Percentiles rank a stretch among this genome's conserved stretches.
These are phyloP conservation scores for Strigomonas culicis DNA, from an alignment of 208 protist genomes.

Conservation along the genomic window DNA sequence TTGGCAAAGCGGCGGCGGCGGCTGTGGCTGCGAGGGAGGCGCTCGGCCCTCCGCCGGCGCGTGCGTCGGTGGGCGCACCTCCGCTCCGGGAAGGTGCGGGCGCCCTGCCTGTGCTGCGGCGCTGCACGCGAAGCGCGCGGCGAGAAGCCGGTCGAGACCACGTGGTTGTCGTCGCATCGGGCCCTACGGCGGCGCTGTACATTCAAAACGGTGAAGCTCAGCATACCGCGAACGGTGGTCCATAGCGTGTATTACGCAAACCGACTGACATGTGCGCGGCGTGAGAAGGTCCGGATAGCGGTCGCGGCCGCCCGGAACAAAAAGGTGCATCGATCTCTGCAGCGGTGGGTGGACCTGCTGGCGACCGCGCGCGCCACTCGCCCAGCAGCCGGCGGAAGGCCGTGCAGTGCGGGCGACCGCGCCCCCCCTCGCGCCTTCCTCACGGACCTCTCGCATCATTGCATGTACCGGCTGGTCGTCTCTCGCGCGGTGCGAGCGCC, in stretches of 20 bases:
- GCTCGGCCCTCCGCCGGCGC: slow-evolving; percentile 15
- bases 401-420: too few species aligned
- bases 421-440: slow-evolving; percentile 21
- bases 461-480: slow-evolving; percentile 32
- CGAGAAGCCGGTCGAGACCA: neutral
- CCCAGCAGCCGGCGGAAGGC: neutral
- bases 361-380: neutral
- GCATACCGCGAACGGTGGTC: neutral
- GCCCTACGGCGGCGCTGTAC: neutral
- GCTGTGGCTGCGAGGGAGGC: slow-evolving; percentile 36
- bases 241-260: too few species aligned
- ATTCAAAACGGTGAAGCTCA: neutral
- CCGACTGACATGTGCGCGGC: too few species aligned
- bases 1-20: slow-evolving; percentile 37
- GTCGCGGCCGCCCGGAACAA: slow-evolving; percentile 15
- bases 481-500: too few species aligned
- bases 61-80: slow-evolving; percentile 13
- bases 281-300: slow-evolving; percentile 2
- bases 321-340: slow-evolving; percentile 62
- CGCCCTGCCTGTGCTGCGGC: neutral
- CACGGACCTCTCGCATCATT: slow-evolving; percentile 35
- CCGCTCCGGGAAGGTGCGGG: slow-evolving; percentile 13
- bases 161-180: slow-evolving; percentile 1
- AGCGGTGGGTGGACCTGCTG: slow-evolving; percentile 47
- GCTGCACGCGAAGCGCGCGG: too few species aligned